phyloP scores from a whole-genome alignment of 192 early-diverging fungal genomes.

The Mortierella antarctica region DNA sequence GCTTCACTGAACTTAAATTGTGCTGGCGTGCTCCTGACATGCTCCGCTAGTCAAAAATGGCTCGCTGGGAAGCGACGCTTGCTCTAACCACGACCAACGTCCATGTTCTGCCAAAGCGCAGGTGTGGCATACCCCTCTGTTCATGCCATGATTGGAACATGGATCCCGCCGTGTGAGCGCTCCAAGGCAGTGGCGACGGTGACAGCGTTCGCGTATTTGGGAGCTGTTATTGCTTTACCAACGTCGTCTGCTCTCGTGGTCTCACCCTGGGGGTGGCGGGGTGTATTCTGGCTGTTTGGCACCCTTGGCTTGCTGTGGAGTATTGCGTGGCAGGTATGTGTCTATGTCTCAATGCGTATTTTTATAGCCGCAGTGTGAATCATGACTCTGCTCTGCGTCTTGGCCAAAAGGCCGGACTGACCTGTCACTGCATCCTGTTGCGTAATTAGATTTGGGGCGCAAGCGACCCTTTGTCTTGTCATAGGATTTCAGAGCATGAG shows the following conservation, averaged over 20 bases:
- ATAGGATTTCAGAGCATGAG: conserved; percentile 35
- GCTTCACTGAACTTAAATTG: neutral
- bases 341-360: too few relatives aligned
- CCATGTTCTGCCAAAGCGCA: neutral
- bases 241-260: conserved; percentile 48
- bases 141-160: conserved; percentile 50
- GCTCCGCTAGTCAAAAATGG: too few relatives aligned
- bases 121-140: conserved; percentile 48
- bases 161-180: conserved; percentile 47
- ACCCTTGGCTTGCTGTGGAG: conserved; percentile 41
- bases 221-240: conserved; percentile 53
- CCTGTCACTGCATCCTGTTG: neutral
- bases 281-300: conserved; percentile 56
- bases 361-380: too few relatives aligned
- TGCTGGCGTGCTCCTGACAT: neutral
- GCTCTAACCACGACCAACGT: neutral
- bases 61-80: neutral
- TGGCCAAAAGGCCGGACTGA: neutral
- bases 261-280: conserved; percentile 52
- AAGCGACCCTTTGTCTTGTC: conserved; percentile 30
- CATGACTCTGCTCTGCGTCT: neutral
- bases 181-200: conserved; percentile 47
- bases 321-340: conserved; percentile 33
- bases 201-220: conserved; percentile 41
- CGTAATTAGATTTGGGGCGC: conserved; percentile 31